These are phyloP conservation scores for Naegleria gruberi DNA, from an alignment of 208 protist genomes.

Conservation along the genomic window DNA sequence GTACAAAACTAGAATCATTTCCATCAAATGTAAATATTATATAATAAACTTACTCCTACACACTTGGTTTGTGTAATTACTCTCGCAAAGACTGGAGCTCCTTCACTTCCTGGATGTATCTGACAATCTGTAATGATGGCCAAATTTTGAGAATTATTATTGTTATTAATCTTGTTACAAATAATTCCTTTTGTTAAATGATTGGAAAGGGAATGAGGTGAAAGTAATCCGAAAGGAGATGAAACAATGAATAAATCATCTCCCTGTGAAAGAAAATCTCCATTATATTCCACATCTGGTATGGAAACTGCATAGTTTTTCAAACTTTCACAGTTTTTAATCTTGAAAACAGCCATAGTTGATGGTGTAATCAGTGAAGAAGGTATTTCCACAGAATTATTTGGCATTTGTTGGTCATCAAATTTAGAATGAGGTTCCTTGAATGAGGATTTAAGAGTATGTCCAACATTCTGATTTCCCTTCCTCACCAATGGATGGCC, in stretches of 20 bases:
- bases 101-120: not conserved
- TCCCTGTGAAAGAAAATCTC: not conserved
- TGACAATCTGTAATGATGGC: not conserved
- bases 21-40: not conserved
- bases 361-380: not conserved
- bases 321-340: not conserved
- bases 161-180: not conserved
- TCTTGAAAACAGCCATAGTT: not conserved
- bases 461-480: not conserved
- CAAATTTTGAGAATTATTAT: not conserved
- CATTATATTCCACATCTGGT: not conserved
- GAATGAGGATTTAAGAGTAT: not conserved
- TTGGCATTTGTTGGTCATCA: not conserved
- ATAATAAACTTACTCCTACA: not conserved
- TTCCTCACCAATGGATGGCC: not conserved
- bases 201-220: not conserved
- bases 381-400: not conserved
- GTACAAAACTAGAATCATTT: constrained; percentile 3
- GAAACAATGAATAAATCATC: not conserved
- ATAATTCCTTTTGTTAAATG: not conserved
- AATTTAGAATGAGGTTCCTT: not conserved
- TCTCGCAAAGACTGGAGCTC: not conserved
- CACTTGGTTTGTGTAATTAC: not conserved
- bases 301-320: not conserved
- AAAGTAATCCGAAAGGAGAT: constrained; percentile 13